phyloP scores from a whole-genome alignment of 202 grass and related monocot genomes.

The Setaria italica region DNA sequence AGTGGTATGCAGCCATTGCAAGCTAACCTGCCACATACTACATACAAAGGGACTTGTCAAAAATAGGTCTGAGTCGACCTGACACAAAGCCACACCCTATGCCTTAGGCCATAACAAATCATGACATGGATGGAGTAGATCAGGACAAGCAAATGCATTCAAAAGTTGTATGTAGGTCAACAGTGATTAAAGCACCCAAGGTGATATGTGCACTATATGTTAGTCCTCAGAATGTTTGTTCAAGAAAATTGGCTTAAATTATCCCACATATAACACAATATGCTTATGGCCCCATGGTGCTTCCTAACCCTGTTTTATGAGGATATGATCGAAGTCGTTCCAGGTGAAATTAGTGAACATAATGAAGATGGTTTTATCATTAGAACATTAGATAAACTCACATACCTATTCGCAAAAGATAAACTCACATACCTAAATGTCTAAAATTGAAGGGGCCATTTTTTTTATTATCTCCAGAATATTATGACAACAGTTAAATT shows the following conservation, averaged over 20 bases:
- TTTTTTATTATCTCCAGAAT: conserved; percentile 12
- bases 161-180: background rate
- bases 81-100: background rate
- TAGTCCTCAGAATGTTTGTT: conserved; percentile 24
- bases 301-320: conserved; percentile 15
- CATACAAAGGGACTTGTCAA: conserved; percentile 17
- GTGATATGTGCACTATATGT: background rate
- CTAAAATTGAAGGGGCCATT: background rate
- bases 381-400: background rate
- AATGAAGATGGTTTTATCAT: conserved; percentile 23
- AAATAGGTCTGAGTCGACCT: conserved; percentile 5
- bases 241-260: conserved; percentile 28
- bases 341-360: conserved; percentile 23
- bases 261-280: conserved; percentile 24
- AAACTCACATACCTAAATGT: background rate
- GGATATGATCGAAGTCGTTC: conserved; percentile 5
- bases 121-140: conserved; percentile 6
- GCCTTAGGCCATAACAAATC: background rate
- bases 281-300: background rate
- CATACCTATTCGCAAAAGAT: too few species aligned
- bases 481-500: conserved; percentile 11
- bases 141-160: background rate
- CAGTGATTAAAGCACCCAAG: background rate
- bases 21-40: conserved; percentile 24
- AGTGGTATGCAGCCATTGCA: background rate